A percentile compares a stretch with the other conserved stretches of the same genome.
phyloP scores from a whole-genome alignment of 2,329 filamentous ascomycete species.

The Gnomoniopsis smithogilvyi region DNA sequence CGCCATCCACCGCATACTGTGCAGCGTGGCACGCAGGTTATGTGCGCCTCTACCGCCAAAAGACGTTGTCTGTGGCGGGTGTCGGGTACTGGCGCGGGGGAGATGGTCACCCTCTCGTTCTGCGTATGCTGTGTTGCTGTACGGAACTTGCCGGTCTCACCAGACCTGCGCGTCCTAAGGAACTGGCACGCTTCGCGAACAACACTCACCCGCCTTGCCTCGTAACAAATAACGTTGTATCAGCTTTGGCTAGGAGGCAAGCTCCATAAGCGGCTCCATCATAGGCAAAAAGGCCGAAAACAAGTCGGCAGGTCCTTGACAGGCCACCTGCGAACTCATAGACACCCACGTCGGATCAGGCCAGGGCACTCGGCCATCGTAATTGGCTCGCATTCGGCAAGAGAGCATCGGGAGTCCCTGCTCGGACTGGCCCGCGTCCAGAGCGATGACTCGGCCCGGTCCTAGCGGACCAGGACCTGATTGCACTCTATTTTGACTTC shows the following conservation, averaged over 20 bases:
- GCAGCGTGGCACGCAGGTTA: neutral
- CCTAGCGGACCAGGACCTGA: neutral
- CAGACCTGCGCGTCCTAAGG: neutral
- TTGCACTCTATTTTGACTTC: constrained; percentile 4
- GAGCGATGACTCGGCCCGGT: neutral
- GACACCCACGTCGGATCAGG: neutral
- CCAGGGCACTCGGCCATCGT: too few relatives aligned
- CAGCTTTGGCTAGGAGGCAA: too few relatives aligned
- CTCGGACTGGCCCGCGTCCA: neutral
- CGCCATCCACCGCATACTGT: neutral
- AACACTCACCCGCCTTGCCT: too few relatives aligned
- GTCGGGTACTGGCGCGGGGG: neutral
- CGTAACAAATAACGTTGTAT: too few relatives aligned
- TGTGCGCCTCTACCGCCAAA: too few relatives aligned
- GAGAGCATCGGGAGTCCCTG: neutral
- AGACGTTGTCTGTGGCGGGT: neutral
- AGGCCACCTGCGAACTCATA: neutral
- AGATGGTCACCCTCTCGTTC: neutral
- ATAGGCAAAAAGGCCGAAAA: neutral
- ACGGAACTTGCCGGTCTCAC: neutral
- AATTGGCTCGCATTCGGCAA: too few relatives aligned
- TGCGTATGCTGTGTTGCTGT: neutral
- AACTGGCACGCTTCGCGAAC: too few relatives aligned
- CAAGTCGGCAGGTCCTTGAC: neutral
- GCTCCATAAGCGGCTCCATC: neutral